Evolutionary conservation across 257 asterid species (phyloP), one percentile per base, ranked within the genome.

Genomic region (Ehretia macrophylla): DNA sequence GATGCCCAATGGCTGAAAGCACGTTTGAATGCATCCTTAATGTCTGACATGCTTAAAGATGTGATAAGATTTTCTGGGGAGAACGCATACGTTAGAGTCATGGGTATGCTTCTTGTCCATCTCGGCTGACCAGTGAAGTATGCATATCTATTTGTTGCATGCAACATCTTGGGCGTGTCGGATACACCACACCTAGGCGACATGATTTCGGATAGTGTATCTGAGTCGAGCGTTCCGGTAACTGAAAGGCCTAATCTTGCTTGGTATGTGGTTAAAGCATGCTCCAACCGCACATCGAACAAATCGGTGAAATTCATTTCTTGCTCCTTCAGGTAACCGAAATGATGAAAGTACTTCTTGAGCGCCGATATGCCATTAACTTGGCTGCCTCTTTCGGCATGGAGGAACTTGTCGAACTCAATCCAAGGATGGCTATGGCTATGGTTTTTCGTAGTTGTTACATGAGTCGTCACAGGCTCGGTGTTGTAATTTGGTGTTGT

Each of bases 1-100:
- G 77, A 53, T 0, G 82, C 86, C 98, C 98, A 91, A 40, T 73
- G 89, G 18, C 70, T 70, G 66, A 87, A 90, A 5, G 96, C 83
- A 4, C 79, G 78, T 44, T 55, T 27, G 18, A 88, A 80, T 3
- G 87, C 86, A 0, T 23, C 79, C 53, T 71, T 56, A 12, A 79
- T 19, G 8, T 77, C 88, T 17, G n/a, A 23, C 58, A 1, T 13
- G 56, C 65, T 69, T 65, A 81, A 35, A 18, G 78, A 64, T 0
- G 19, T 48, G 55, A 82, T 76, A 17, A 19, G 14, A 58, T 82
- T 47, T 11, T 49, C 67, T 0, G 78, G 79, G 0, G 95, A 83
- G 51, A 88, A 75, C 3, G 90, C 85, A 27, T 85, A 91, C 0
- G 85, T 91, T 12, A 91, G 75, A 49, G 61, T 84, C 73, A 83